Evolutionary conservation across 208 protist species (phyloP).

Genomic region (Sergeia podlipaevii): DNA sequence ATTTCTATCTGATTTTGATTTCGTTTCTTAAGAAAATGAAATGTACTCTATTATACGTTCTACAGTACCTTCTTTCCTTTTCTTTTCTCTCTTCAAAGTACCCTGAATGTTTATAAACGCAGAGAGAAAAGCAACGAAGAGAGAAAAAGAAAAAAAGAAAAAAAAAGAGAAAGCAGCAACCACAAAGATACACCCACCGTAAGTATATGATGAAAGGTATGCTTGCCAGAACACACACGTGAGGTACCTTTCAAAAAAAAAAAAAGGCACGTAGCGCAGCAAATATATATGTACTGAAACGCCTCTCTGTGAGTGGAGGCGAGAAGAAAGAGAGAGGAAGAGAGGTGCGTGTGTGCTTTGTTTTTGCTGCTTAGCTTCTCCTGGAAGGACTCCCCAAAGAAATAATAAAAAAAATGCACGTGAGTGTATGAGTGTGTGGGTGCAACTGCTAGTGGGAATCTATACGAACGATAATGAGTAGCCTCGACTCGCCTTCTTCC

Average conservation of each 20-base stretch:
- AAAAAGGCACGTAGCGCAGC: neutral
- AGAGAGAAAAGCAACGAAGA: neutral
- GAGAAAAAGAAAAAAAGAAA: conserved; percentile 5
- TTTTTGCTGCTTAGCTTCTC: no score
- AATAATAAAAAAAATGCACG: no score
- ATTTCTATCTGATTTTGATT: no score
- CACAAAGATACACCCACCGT: conserved; percentile 5
- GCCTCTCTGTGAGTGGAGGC: neutral
- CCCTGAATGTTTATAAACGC: neutral
- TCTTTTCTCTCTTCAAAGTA: conserved; percentile 1
- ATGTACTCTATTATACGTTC: no score
- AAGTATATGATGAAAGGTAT: neutral
- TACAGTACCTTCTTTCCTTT: conserved; percentile 17
- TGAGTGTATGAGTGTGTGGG: no score
- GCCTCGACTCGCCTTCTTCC: no score
- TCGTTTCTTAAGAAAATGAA: no score
- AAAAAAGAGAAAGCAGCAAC: neutral
- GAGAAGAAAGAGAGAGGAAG: conserved; percentile 6
- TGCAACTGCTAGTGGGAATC: no score
- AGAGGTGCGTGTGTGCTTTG: neutral
- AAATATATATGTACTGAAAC: no score
- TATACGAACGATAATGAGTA: no score
- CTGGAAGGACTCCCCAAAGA: no score
- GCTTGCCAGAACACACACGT: neutral
- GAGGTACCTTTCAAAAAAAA: conserved; percentile 7